Evolutionary conservation across 192 early-diverging fungal genomes (phyloP), one percentile per base, ranked within the genome.

Genomic region (Rhizophagus clarus): DNA sequence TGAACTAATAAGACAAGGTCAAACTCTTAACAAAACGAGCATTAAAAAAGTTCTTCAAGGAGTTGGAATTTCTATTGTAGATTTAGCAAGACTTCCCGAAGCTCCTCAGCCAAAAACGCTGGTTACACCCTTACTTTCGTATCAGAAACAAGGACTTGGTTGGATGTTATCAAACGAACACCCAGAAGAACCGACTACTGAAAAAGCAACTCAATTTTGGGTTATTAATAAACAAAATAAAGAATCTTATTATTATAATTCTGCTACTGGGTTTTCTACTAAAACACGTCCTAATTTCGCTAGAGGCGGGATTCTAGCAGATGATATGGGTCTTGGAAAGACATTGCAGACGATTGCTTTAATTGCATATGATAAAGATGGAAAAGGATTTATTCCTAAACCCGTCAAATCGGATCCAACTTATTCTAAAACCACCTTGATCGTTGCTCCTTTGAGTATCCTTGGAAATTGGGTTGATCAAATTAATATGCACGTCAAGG

Each of bases 131-230:
- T 91, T 98, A 42, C 81, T 98, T 34, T 96, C 96, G 14, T 98
- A 97, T 83, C 97, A 98, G 83, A 88, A 87, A 28, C 92, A 96
- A 83, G 94, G 95, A 31, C 84, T 97, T 72, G 86, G 85, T 51
- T 98, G 96, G 96, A 91, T 98, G 91, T 56, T 84, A 6, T 82
- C 88, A 32, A 95, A 98, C 72, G 96, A 98, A 78, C 79, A 88
- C 82, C 26, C 76, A 12, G 62, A 24, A 7, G 24, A 64, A 14
- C 62, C 62, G 12, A 64, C 62, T 26, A 26, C 28, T 28, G 62
- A 64, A 0, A 64, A 26, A 64, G 24, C 62, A 26, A 64, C 62
- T 11, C 62, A 64, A 64, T 64, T 64, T 26, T 64, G 62, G 62
- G 3, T 64, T 10, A 26, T 64, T 12, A 24, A 26, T n/a, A 64